phyloP scores from a whole-genome alignment of 176 grass and related monocot species.

The Oryza meyeriana region DNA sequence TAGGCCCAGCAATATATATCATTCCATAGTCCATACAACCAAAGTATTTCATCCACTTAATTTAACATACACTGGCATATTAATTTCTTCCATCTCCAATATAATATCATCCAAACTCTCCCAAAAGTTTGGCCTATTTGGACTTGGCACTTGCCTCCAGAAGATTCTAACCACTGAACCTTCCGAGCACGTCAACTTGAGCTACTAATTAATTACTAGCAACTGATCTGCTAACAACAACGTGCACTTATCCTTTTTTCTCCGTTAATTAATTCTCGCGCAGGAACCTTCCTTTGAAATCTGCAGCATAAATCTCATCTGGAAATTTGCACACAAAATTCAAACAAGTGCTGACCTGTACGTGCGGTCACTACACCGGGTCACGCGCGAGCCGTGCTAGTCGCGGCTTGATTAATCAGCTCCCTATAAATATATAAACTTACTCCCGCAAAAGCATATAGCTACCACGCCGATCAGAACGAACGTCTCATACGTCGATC shows the following conservation, averaged over 20 bases:
- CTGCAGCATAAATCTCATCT: not conserved
- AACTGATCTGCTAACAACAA: not conserved
- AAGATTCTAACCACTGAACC: not conserved
- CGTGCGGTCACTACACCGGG: no score
- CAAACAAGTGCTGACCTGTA: no score
- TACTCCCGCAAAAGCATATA: not conserved
- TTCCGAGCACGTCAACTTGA: not conserved
- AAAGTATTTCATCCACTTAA: no score
- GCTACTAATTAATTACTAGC: no score
- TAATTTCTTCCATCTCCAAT: not conserved
- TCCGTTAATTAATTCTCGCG: not conserved
- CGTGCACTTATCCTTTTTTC: not conserved
- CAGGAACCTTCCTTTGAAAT: not conserved
- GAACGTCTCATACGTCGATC: not conserved
- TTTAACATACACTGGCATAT: no score
- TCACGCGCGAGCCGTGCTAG: no score
- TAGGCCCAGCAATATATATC: no score
- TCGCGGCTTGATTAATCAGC: not conserved
- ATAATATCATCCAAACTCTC: not conserved
- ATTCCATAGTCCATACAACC: not conserved
- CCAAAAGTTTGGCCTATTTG: no score
- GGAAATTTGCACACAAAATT: no score
- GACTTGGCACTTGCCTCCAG: no score
- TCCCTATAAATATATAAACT: not conserved
- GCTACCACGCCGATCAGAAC: not conserved